phyloP scores from a whole-genome alignment of 306 rosid genomes.

The Dalbergia oliveri region DNA sequence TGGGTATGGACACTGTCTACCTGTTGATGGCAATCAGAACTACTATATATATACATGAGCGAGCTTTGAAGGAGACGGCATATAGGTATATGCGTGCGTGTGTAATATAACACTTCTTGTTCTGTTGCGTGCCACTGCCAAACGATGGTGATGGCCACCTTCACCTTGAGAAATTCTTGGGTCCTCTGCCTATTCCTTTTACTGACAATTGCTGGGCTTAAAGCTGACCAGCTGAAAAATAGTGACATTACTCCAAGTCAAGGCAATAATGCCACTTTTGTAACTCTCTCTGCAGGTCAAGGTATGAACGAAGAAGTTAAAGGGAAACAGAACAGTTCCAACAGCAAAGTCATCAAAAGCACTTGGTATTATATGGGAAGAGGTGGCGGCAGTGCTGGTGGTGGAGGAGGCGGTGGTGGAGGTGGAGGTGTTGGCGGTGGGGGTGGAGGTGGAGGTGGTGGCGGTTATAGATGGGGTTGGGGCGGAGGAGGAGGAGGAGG shows the following conservation, averaged over 20 bases:
- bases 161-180: slow-evolving; percentile 38
- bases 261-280: slow-evolving; percentile 40
- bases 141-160: slow-evolving; percentile 30
- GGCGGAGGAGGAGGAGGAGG: slow-evolving; percentile 20
- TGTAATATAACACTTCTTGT: slow-evolving; percentile 6
- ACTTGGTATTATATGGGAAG: background rate
- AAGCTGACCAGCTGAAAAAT: slow-evolving; percentile 40
- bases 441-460: background rate
- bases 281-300: slow-evolving; percentile 24
- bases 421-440: slow-evolving; percentile 4
- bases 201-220: slow-evolving; percentile 47
- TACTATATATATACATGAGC: slow-evolving; percentile 13
- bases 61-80: slow-evolving; percentile 31
- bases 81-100: background rate
- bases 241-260: slow-evolving; percentile 44
- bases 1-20: slow-evolving; percentile 41
- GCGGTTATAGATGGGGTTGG: slow-evolving; percentile 34
- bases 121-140: background rate
- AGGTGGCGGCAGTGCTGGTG: slow-evolving; percentile 21
- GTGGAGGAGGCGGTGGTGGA: background rate
- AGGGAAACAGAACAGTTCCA: slow-evolving; percentile 36
- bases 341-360: slow-evolving; percentile 27
- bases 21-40: slow-evolving; percentile 22
- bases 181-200: slow-evolving; percentile 47
- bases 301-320: slow-evolving; percentile 30